Evolutionary conservation across 441 rosid species (phyloP), one percentile per base, ranked within the genome.

Genomic region (Bruguiera hainesii): DNA sequence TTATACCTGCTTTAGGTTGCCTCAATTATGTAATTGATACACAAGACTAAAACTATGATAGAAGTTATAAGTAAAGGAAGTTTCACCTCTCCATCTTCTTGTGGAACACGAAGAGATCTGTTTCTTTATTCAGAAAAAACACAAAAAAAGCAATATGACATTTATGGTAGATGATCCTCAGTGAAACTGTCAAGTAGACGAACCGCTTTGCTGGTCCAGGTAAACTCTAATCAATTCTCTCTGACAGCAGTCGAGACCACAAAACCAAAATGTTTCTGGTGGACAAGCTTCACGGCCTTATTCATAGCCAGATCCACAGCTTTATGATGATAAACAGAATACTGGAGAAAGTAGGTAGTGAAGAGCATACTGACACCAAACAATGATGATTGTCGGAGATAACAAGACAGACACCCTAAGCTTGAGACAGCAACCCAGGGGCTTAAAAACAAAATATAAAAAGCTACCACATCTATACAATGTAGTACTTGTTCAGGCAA

Each of bases 61-160:
- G 56, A n/a, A 61, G 4, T 13, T 19, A 10, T 18, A 26, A 57
- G 30, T 16, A 55, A 8, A 19, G 73, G 50, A 53, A 25, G 72
- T 74, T 75, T 64, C 60, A 91, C 99, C 98, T 90, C 74, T 95
- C 99, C 99, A 91, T 95, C 51, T 82, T 66, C 63, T 77, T 61
- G 79, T n/a, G 51, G 78, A 74, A 70, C 59, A 56, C 63, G 67
- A 37, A 76, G 72, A 75, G 72, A 78, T 74, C 77, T 68, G 71
- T 69, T 65, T 73, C 81, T 81, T 87, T 87, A 89, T 78, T 95
- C 71, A 73, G 67, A 64, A 66, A 73, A 71, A 3, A 66, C 64
- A 68, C 71, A 55, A 71, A 72, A 61, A 69, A 69, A 60, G 74
- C 72, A 77, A 71, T 74, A 74, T 72, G 76, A 78, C 80, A 80